phyloP scores from a whole-genome alignment of 805 yeast species.

The Debaryomyces tyrocola region DNA sequence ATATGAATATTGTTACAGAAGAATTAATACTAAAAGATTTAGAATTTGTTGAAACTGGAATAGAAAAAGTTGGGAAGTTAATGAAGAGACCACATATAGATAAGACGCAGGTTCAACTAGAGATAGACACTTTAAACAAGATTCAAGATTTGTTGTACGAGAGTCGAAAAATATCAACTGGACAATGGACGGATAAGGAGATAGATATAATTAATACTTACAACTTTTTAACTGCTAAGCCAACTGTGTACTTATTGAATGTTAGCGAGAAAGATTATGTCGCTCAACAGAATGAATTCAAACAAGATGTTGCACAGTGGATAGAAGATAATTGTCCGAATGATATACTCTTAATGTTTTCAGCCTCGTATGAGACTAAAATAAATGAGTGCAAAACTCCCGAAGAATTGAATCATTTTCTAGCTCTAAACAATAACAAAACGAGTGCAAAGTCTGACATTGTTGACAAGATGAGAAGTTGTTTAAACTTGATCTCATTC shows the following conservation, averaged over 20 bases:
- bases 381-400: constrained; percentile 25
- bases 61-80: constrained; percentile 29
- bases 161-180: constrained; percentile 61
- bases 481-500: constrained; percentile 72
- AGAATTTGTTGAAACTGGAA: constrained; percentile 57
- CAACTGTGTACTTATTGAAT: constrained; percentile 77
- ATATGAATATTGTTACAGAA: constrained; percentile 61
- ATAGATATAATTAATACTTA: constrained; percentile 66
- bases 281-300: constrained; percentile 50
- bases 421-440: constrained; percentile 25
- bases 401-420: constrained; percentile 15
- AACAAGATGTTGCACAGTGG: constrained; percentile 61
- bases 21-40: constrained; percentile 62
- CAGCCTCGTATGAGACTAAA: constrained; percentile 51
- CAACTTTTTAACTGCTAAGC: constrained; percentile 82
- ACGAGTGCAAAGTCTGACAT: constrained; percentile 60
- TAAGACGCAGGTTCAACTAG: constrained; percentile 23
- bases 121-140: constrained; percentile 30
- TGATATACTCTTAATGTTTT: constrained; percentile 35
- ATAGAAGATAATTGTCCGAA: constrained; percentile 64
- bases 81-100: constrained; percentile 30
- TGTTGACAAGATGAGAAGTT: constrained; percentile 63
- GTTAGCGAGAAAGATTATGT: constrained; percentile 70
- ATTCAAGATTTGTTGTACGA: constrained; percentile 36
- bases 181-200: constrained; percentile 63